These are phyloP conservation scores for Pseudohyphozyma bogoriensis DNA, from an alignment of 768 basidiomycete species.

Conservation along the genomic window DNA sequence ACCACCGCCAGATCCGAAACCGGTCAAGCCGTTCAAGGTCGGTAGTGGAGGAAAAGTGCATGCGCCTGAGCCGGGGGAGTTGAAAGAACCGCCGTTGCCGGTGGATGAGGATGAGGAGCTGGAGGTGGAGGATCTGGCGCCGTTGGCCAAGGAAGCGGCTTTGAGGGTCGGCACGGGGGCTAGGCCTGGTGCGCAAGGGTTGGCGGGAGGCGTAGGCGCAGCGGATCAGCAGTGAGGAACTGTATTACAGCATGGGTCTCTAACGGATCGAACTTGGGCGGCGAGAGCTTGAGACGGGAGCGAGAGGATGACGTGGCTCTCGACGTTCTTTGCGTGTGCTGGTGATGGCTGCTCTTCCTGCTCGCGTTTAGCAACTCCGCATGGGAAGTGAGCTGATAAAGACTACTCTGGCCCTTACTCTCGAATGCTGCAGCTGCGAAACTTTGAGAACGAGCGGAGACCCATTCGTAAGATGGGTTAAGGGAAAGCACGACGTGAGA, in stretches of 20 bases:
- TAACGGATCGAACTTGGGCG: background rate
- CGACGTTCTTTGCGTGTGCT: background rate
- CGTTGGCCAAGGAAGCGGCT: background rate
- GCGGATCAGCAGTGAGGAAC: background rate
- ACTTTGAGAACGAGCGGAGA: background rate
- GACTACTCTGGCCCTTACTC: background rate
- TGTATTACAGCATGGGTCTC: background rate
- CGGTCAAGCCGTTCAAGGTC: no score
- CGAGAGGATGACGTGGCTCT: background rate
- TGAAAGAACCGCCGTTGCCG: no score
- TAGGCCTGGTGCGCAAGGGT: background rate
- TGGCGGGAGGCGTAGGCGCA: background rate
- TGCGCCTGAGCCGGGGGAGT: no score
- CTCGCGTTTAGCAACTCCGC: background rate
- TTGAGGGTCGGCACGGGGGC: background rate
- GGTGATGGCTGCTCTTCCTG: background rate
- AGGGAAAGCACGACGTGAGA: background rate
- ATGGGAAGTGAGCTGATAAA: background rate
- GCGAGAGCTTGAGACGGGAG: background rate
- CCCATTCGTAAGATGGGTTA: background rate
- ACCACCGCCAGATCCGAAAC: no score
- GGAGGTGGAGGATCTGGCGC: no score
- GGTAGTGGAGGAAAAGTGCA: no score
- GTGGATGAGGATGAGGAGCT: no score
- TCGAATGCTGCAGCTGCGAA: background rate